Evolutionary conservation across 2,329 filamentous ascomycete species (phyloP), one percentile per base, ranked within the genome.

Genomic region (Lasiodiplodia sp.): DNA sequence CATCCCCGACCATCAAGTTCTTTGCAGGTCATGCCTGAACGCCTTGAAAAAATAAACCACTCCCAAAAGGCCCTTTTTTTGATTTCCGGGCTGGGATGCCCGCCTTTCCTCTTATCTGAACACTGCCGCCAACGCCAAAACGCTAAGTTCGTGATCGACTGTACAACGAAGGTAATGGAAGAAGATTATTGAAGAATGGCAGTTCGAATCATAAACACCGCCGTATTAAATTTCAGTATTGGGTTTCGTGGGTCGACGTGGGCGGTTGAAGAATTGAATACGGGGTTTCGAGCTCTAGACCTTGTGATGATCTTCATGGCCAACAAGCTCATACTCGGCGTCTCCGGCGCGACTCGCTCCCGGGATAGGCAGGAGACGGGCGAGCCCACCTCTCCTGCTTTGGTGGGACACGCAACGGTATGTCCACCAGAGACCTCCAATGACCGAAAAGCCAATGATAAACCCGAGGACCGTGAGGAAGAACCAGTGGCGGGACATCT

Each of bases 381-480:
- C 51, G 23, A 69, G 28, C 18, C 57, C 66, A 12, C 57, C 57
- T 55, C 66, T 53, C 14, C 56, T 49, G 44, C 40, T 71, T 16
- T 64, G 38, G 34, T 68, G 60, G 28, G 63, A 21, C 75, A 73
- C 76, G 76, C 82, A 81, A 21, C 79, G 80, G 71, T 86, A 87
- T 38, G 82, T 75, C 79, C 84, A 86, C 82, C 85, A 88, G 51
- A 86, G 72, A 67, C 80, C 77, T 67, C 84, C 79, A 21, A 87
- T 84, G 11, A 87, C 78, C 10, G 85, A 73, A 52, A 83, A 84
- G 18, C 84, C 86, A 7, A 86, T 70, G 28, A 82, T 71, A 72
- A 87, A 87, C n/a, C 86, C 86, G 38, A 84, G 73, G 38, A 86
- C 73, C 1, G 86, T 88, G 11, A 88, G 80, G 60, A 88, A 78